Conservation (phyloP, 2,329 filamentous ascomycete species). For the Lachnellula occidentalis region DNA sequence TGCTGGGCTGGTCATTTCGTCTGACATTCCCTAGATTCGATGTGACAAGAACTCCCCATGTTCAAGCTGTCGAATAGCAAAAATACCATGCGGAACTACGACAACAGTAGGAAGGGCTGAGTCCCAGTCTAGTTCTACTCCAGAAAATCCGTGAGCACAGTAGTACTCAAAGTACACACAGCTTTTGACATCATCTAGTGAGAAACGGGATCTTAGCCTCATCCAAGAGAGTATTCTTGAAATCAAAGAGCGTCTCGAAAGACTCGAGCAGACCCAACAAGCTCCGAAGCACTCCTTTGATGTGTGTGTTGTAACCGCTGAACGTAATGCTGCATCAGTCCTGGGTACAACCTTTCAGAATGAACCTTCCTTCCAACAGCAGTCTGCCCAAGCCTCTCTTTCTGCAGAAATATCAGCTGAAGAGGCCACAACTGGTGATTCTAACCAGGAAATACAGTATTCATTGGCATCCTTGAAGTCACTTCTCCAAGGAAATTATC, state of each 20-base stretch:
- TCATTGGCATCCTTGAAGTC: conserved; percentile 11
- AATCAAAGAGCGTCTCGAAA: conserved; percentile 8
- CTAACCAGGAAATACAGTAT: conserved; percentile 5
- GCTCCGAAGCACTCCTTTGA: background rate
- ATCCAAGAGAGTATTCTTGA: conserved; percentile 10
- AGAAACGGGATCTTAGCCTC: conserved; percentile 7
- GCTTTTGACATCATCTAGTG: background rate
- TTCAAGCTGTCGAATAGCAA: conserved; percentile 14
- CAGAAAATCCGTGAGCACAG: background rate
- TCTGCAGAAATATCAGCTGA: conserved; percentile 11
- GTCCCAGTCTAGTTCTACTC: background rate
- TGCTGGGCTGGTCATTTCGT: background rate
- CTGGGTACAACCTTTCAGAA: conserved; percentile 7
- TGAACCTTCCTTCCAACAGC: conserved; percentile 11
- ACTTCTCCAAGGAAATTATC: conserved; percentile 2
- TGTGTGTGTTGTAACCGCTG: background rate
- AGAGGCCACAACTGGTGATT: background rate
- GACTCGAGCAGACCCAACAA: background rate
- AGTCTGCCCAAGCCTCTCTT: conserved; percentile 9
- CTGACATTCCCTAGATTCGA: conserved; percentile 7
- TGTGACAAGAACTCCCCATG: conserved; percentile 14
- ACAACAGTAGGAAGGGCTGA: background rate
- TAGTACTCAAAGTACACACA: background rate
- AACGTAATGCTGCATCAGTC: background rate
- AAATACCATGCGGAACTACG: conserved; percentile 6